Conservation (phyloP, 192 early-diverging fungal species). For the Rhizophlyctis rosea region DNA sequence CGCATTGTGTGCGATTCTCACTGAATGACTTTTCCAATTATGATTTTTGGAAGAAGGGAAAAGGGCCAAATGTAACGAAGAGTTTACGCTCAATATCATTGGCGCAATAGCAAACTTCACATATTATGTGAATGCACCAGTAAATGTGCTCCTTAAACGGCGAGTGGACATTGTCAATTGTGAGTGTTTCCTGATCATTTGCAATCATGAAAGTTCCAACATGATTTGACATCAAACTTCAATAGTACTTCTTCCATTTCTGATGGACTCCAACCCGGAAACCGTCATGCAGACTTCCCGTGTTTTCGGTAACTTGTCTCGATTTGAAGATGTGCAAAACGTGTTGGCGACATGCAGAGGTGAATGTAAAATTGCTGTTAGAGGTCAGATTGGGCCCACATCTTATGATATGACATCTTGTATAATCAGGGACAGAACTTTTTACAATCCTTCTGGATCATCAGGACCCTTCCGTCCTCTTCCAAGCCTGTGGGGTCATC, state of each 20-base stretch:
- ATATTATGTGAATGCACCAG: slow-evolving; percentile 25
- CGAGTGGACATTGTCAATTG: slow-evolving; percentile 25
- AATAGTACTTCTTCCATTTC: slow-evolving; percentile 32
- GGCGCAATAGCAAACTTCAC: slow-evolving; percentile 47
- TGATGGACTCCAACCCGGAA: slow-evolving; percentile 41
- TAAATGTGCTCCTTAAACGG: slow-evolving; percentile 24
- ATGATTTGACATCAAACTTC: background rate
- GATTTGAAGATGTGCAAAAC: slow-evolving; percentile 15
- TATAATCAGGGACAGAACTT: slow-evolving; percentile 34
- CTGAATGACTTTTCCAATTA: too few relatives aligned
- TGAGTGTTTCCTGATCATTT: slow-evolving; percentile 23
- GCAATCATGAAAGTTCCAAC: background rate
- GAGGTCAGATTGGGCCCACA: background rate
- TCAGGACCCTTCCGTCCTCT: slow-evolving; percentile 20
- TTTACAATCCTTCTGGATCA: slow-evolving; percentile 43
- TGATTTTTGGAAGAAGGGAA: too few relatives aligned
- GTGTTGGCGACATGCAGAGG: slow-evolving; percentile 11
- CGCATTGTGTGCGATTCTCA: too few relatives aligned
- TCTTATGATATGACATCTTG: slow-evolving; percentile 14
- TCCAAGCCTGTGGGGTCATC: slow-evolving; percentile 42
- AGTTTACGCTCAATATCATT: slow-evolving; percentile 42
- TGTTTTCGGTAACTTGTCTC: slow-evolving; percentile 39
- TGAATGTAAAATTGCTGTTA: background rate
- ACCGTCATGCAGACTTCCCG: slow-evolving; percentile 33
- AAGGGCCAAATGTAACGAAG: slow-evolving; percentile 22